These are phyloP conservation scores for Talaromyces sp. DNA, from an alignment of 2,329 filamentous ascomycete genomes.

Conservation along the genomic window DNA sequence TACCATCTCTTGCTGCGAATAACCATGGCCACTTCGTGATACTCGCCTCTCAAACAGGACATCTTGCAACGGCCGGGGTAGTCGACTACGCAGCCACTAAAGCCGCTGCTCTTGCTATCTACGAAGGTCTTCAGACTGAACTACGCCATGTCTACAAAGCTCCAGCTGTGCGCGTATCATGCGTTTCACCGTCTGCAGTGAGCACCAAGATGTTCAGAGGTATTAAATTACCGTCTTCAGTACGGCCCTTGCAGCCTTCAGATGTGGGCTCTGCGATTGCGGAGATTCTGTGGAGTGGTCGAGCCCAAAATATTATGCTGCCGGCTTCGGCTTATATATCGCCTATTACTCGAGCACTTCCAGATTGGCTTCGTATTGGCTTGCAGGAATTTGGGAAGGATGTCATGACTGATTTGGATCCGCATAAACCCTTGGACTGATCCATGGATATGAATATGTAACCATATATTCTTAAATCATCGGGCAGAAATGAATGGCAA, in stretches of 20 bases:
- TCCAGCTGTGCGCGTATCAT: slow-evolving; percentile 48
- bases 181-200: slow-evolving; percentile 2
- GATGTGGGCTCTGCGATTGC: slow-evolving; percentile 1
- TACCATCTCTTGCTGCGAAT: slow-evolving; percentile 57
- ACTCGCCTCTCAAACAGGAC: slow-evolving; percentile 60
- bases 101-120: slow-evolving; percentile 61
- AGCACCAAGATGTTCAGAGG: slow-evolving; percentile 9
- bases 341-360: not conserved
- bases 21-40: slow-evolving; percentile 72
- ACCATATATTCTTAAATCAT: not conserved
- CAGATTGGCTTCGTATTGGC: slow-evolving; percentile 6
- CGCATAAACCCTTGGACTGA: slow-evolving; percentile 2
- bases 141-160: slow-evolving; percentile 57
- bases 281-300: slow-evolving; percentile 1
- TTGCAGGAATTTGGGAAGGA: slow-evolving; percentile 10
- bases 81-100: slow-evolving; percentile 65
- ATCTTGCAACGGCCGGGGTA: slow-evolving; percentile 56
- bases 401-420: slow-evolving; percentile 2
- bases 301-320: slow-evolving; percentile 8
- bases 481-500: not conserved
- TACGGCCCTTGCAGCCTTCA: not conserved
- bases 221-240: not conserved
- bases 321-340: not conserved
- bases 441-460: too few relatives aligned
- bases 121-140: slow-evolving; percentile 60